These are phyloP conservation scores for Microstegium vimineum DNA, from an alignment of 176 grass and related monocot species.

Conservation along the genomic window DNA sequence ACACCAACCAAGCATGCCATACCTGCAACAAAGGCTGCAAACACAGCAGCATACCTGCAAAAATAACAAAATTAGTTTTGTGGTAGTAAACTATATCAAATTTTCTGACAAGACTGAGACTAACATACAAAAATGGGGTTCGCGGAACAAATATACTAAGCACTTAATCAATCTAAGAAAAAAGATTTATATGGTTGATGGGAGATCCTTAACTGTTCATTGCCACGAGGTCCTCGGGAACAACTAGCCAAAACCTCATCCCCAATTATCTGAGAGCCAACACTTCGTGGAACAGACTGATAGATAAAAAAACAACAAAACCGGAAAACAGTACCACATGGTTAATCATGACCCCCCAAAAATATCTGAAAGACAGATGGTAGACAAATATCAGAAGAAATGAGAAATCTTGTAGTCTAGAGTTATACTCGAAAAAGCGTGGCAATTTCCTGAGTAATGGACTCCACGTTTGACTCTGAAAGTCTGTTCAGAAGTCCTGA, in stretches of 20 bases:
- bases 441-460: constrained; percentile 81
- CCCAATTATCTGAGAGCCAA: constrained; percentile 62
- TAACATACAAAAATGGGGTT: background rate
- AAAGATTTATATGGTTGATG: background rate
- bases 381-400: constrained; percentile 16
- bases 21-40: constrained; percentile 88
- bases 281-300: constrained; percentile 65
- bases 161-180: background rate
- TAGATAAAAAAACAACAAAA: constrained; percentile 28
- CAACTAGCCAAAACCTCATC: constrained; percentile 75
- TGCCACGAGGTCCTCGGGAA: constrained; percentile 75
- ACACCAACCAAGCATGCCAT: constrained; percentile 91
- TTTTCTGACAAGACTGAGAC: background rate
- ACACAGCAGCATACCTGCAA: constrained; percentile 78
- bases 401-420: background rate
- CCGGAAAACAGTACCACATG: background rate
- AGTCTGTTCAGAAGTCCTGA: constrained; percentile 85
- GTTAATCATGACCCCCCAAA: constrained; percentile 19
- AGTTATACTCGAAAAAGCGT: constrained; percentile 58
- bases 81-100: background rate
- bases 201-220: constrained; percentile 63
- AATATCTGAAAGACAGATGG: background rate
- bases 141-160: background rate
- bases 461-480: constrained; percentile 79
- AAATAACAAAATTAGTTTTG: constrained; percentile 28